Evolutionary conservation across 371 early-diverging fungal species (phyloP), one percentile per base, ranked within the genome.

Genomic region (Encephalitozoon hellem): DNA sequence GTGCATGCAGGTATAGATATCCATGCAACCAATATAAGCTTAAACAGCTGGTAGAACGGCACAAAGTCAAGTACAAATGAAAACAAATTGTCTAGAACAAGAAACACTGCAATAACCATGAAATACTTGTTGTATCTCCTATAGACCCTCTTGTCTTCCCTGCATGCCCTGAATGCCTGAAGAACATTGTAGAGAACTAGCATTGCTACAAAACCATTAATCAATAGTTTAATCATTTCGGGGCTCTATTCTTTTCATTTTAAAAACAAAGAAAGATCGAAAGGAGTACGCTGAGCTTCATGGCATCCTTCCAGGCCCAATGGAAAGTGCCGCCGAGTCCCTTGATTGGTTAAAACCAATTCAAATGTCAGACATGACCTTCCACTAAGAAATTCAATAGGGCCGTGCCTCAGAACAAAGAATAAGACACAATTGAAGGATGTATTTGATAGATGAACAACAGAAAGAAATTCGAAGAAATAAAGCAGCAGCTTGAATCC

Each of bases 31-130:
- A 76, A 15, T 0, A 75, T n/a, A 2, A 76, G 34, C 41, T 76
- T 76, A 38, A 71, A 64, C n/a, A 80, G 9, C 52, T 73, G 80
- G 26, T 80, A 80, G 49, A 77, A 80, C 18, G 80, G 80, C 2
- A 80, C 42, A 15, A 69, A 39, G 30, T 69, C 41, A 5, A 80
- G 47, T 9, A 80, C 30, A 39, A 76, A 76, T 21, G 75, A 69
- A 45, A 80, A 67, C 12, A 74, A 18, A 32, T 80, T 80, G 66
- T 80, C 80, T 30, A 80, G n/a, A 30, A 67, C 71, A 28, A 80
- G 52, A 39, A 76, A 64, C 21, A 76, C 30, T 34, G 53, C 34
- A 42, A 80, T 67, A 8, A 80, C 72, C 28, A 78, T 72, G 39
- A 80, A 80, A 45, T 76, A 80, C 32, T 77, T 49, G n/a, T 39